phyloP scores from a whole-genome alignment of 352 stramenopile genomes.

The Saprolegnia diclina region DNA sequence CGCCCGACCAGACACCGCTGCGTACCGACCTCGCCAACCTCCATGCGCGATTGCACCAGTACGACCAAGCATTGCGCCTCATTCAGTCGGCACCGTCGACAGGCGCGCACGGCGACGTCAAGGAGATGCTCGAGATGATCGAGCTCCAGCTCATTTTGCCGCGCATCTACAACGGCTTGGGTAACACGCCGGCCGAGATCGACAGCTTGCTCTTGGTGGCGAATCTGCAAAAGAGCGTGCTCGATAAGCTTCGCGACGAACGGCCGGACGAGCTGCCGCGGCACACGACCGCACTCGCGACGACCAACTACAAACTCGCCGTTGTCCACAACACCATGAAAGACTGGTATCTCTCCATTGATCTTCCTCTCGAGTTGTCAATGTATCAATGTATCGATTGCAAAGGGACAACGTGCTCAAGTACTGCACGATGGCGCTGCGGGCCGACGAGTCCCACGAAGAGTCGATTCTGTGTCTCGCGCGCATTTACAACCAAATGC shows the following conservation, averaged over 20 bases:
- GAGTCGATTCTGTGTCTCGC: conserved; percentile 80
- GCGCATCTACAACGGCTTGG: conserved; percentile 65
- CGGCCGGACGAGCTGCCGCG: conserved; percentile 70
- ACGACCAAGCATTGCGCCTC: conserved; percentile 73
- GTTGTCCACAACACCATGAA: conserved; percentile 51
- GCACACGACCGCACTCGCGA: conserved; percentile 64
- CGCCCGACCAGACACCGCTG: conserved; percentile 66
- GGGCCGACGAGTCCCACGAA: conserved; percentile 76
- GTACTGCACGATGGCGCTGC: conserved; percentile 70
- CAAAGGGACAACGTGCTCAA: conserved; percentile 64
- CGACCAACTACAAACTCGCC: conserved; percentile 82
- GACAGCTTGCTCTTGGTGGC: conserved; percentile 73
- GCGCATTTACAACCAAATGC: conserved; percentile 52
- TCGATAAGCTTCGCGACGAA: conserved; percentile 75
- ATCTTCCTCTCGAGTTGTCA: background rate
- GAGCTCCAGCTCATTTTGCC: conserved; percentile 73
- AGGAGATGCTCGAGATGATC: conserved; percentile 58
- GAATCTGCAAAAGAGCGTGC: conserved; percentile 78
- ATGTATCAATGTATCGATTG: background rate
- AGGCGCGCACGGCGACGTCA: conserved; percentile 59
- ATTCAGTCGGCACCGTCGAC: conserved; percentile 61
- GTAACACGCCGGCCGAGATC: conserved; percentile 67
- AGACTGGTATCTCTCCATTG: conserved; percentile 17
- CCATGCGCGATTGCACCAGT: conserved; percentile 83
- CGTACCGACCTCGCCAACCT: conserved; percentile 87